A percentile compares a stretch with the other conserved stretches of the same genome.
Conservation (phyloP, 2,329 filamentous ascomycete species). For the Botrytis deweyae region DNA sequence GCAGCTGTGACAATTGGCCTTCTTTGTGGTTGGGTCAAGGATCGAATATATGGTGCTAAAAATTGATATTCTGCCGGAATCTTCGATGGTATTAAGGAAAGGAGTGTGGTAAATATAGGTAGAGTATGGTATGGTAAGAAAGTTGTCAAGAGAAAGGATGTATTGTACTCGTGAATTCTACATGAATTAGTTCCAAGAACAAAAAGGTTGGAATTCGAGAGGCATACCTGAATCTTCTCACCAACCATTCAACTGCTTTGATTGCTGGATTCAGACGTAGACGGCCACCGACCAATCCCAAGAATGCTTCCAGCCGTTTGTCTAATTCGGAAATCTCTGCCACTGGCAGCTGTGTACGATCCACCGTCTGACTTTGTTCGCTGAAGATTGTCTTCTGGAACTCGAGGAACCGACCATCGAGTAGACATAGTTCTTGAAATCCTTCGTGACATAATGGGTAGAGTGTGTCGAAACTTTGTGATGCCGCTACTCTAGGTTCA, state of each 20-base stretch:
- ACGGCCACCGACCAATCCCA: constrained; percentile 74
- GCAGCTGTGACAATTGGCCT: constrained; percentile 82
- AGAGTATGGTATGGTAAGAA: constrained; percentile 92
- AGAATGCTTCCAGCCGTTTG: constrained; percentile 73
- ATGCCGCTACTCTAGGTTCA: constrained; percentile 77
- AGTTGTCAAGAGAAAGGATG: constrained; percentile 70
- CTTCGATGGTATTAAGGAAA: constrained; percentile 79
- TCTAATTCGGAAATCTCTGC: constrained; percentile 82
- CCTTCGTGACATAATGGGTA: constrained; percentile 85
- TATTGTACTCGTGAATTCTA: constrained; percentile 91
- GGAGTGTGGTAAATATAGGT: constrained; percentile 77
- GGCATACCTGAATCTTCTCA: constrained; percentile 79
- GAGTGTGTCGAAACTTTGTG: constrained; percentile 86
- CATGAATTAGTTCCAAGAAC: constrained; percentile 11
- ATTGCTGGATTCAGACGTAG: constrained; percentile 83
- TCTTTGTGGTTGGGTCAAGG: constrained; percentile 72
- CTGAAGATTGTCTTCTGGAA: constrained; percentile 85
- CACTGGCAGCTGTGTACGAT: constrained; percentile 79
- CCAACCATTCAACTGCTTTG: constrained; percentile 91
- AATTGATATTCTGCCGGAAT: constrained; percentile 78
- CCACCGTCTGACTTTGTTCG: constrained; percentile 86
- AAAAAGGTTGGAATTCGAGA: not conserved
- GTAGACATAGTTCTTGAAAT: constrained; percentile 84
- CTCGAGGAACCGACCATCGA: constrained; percentile 74
- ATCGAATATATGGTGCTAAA: constrained; percentile 80